Percentiles rank a stretch among this genome's conserved stretches.
Conservation (phyloP, 345 rosid genomes). For the Moricandia moricandioides region DNA sequence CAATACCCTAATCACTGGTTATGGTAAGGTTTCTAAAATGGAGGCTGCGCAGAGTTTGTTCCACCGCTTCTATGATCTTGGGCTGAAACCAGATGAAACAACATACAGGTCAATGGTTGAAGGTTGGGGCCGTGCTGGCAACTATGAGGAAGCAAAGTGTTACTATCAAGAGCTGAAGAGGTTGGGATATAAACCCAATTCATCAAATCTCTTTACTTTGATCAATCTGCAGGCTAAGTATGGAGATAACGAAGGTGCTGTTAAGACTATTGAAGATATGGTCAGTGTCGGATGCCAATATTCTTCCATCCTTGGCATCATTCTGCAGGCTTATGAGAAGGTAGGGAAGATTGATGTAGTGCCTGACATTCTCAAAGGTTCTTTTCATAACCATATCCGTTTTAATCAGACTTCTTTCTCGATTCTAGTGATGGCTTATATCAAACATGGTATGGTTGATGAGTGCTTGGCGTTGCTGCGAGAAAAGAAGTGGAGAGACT, state of each 20-base stretch:
- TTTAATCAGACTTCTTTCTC: slow-evolving; percentile 78
- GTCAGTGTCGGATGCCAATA: slow-evolving; percentile 61
- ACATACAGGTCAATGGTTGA: slow-evolving; percentile 88
- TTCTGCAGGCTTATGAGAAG: slow-evolving; percentile 72
- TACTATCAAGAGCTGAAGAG: slow-evolving; percentile 60
- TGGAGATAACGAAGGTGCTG: slow-evolving; percentile 66
- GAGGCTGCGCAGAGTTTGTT: slow-evolving; percentile 62
- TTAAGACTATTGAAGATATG: slow-evolving; percentile 68
- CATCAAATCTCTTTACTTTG: slow-evolving; percentile 77
- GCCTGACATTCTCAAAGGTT: slow-evolving; percentile 60
- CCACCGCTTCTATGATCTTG: slow-evolving; percentile 42
- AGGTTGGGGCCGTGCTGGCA: slow-evolving; percentile 84
- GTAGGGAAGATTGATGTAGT: slow-evolving; percentile 58
- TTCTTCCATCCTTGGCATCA: slow-evolving; percentile 62
- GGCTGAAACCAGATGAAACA: slow-evolving; percentile 75
- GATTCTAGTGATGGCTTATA: slow-evolving; percentile 75
- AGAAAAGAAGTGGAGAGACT: slow-evolving; percentile 71
- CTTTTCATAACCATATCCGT: slow-evolving; percentile 61
- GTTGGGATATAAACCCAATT: slow-evolving; percentile 68
- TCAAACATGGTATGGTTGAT: slow-evolving; percentile 63
- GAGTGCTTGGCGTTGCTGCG: slow-evolving; percentile 62
- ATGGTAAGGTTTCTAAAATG: slow-evolving; percentile 73
- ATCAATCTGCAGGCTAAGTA: slow-evolving; percentile 70
- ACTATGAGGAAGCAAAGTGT: slow-evolving; percentile 48
- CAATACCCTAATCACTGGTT: slow-evolving; percentile 77